Evolutionary conservation across 2,329 filamentous ascomycete species (phyloP), one percentile per base, ranked within the genome.

Genomic region (Knufia petricola): DNA sequence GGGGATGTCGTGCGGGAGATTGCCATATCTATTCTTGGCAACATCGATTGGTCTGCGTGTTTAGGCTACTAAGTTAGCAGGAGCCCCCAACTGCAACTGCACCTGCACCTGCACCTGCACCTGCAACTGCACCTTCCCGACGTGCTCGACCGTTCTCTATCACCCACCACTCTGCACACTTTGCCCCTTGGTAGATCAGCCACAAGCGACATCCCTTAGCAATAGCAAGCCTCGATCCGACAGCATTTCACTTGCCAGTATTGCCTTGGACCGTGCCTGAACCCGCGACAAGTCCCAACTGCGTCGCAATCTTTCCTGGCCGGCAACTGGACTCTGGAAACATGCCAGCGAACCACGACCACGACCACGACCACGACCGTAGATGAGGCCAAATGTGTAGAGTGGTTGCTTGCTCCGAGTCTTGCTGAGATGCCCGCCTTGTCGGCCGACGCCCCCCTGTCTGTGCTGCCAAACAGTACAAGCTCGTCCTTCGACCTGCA

Each of bases 401-500:
- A n/a, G n/a, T n/a, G 13, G 40, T 17, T 4, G 24, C 17, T 19
- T n/a, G 19, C 7, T 37, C 6, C 2, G 32, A 19, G 15, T 15
- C 10, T 13, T 43, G 43, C 48, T 48, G 56, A 52, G 48, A 58
- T 58, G 56, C 55, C 55, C 31, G 43, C 52, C 26, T 49, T 56
- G 44, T 48, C 53, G 15, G 46, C 52, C 31, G 55, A 58, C 6
- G 37, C 56, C 37, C 49, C 54, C 48, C 53, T 52, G 21, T 51
- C 56, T 43, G 46, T 63, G 61, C 32, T 64, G 64, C 46, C 62
- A 59, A 55, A 55, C 44, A 53, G 55, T 46, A 46, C 56, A 47
- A 52, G 53, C 31, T 64, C 61, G 42, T 61, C 67, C 31, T 65
- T 69, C 41, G 69, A 69, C 48, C 63, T 66, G 32, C 55, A 61